Conservation (phyloP, 23 red algal species). For the Agarophyton chilense region DNA sequence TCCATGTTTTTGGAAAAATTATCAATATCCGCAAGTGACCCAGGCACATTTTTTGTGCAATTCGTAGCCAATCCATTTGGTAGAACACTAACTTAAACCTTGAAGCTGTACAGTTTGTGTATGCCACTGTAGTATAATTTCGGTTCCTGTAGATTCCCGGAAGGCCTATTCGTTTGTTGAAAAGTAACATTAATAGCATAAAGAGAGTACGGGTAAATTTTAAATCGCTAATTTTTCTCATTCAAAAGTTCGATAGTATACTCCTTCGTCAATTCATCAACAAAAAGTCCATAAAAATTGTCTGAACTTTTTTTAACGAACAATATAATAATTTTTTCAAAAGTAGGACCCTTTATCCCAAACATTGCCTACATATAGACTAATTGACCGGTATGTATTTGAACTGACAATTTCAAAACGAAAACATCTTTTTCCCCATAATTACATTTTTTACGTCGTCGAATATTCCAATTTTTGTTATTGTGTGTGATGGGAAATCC, state of each 20-base stretch:
- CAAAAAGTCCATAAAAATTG: not conserved
- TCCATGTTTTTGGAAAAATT: constrained; percentile 1
- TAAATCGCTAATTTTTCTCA: not conserved
- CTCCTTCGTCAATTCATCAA: no score
- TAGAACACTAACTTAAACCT: constrained; percentile 13
- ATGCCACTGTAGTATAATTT: constrained; percentile 26
- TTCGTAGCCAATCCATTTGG: not conserved
- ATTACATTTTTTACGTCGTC: not conserved
- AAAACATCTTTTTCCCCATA: not conserved
- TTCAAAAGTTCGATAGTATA: not conserved
- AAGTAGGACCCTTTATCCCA: not conserved
- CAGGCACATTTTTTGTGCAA: not conserved
- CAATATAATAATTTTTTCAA: not conserved
- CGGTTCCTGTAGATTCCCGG: constrained; percentile 13
- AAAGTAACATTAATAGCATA: constrained; percentile 40
- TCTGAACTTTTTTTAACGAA: not conserved
- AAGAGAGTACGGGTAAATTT: not conserved
- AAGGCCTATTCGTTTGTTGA: constrained; percentile 2
- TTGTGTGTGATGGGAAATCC: no score
- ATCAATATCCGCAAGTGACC: not conserved
- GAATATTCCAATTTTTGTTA: not conserved
- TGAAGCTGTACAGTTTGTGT: constrained; percentile 44
- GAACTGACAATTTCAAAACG: not conserved
- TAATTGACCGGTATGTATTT: not conserved
- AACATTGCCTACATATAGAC: not conserved